A percentile compares a stretch with the other conserved stretches of the same genome.
Conservation (phyloP, 495 filamentous ascomycete species). For the Penicillium manginii region DNA sequence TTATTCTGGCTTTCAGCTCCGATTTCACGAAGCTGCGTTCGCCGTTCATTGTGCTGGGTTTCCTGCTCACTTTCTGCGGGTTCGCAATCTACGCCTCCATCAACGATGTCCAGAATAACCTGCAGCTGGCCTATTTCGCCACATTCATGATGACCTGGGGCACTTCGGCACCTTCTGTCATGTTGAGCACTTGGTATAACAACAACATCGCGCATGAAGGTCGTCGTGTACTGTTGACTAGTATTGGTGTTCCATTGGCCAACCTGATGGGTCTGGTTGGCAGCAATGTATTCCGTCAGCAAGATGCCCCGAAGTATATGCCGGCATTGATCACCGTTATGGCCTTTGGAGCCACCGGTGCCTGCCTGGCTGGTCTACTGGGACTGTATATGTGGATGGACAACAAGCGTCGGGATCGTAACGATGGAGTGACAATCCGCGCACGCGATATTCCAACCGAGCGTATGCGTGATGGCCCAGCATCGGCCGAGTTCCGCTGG, state of each 20-base stretch:
- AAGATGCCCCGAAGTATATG: slow-evolving; percentile 73
- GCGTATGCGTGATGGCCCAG: slow-evolving; percentile 65
- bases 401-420: slow-evolving; percentile 64
- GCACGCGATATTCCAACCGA: slow-evolving; percentile 70
- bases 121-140: slow-evolving; percentile 71
- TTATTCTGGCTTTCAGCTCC: slow-evolving; percentile 65
- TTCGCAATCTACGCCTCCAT: slow-evolving; percentile 73
- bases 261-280: slow-evolving; percentile 77
- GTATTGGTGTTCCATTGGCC: slow-evolving; percentile 70
- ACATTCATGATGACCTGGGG: slow-evolving; percentile 82
- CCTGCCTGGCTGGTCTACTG: slow-evolving; percentile 57
- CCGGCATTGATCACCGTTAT: slow-evolving; percentile 73
- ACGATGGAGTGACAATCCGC: slow-evolving; percentile 59
- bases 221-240: slow-evolving; percentile 66
- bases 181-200: slow-evolving; percentile 66
- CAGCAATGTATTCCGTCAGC: slow-evolving; percentile 68
- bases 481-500: slow-evolving; percentile 67
- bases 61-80: slow-evolving; percentile 70
- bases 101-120: slow-evolving; percentile 50
- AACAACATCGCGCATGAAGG: slow-evolving; percentile 79
- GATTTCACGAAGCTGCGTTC: slow-evolving; percentile 67
- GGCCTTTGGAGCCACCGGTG: slow-evolving; percentile 66
- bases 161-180: slow-evolving; percentile 51
- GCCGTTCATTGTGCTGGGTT: slow-evolving; percentile 70
- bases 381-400: slow-evolving; percentile 71